phyloP scores from a whole-genome alignment of 2,329 filamentous ascomycete species.

The Phaeosphaeria sp. region DNA sequence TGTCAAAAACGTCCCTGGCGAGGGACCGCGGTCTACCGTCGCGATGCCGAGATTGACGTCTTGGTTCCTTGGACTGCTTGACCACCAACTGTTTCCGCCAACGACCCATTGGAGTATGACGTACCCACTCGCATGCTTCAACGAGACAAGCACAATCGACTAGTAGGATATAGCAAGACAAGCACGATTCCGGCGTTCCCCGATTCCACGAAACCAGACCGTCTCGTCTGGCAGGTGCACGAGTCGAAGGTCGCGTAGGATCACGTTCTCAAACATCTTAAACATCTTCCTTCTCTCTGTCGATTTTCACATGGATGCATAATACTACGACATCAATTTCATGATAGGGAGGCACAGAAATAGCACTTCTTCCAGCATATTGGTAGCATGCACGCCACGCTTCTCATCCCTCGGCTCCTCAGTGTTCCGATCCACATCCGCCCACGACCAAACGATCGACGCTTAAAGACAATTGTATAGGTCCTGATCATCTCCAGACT shows the following conservation, averaged over 20 bases:
- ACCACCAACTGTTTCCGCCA: too few relatives aligned
- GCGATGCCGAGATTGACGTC: neutral
- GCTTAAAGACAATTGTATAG: constrained; percentile 1
- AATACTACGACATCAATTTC: neutral
- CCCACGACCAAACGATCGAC: neutral
- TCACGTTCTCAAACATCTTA: neutral
- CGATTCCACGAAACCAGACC: neutral
- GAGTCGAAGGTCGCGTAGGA: neutral
- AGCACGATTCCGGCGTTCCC: neutral
- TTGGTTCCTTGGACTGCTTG: too few relatives aligned
- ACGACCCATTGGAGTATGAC: neutral
- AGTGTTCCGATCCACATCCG: constrained; percentile 5
- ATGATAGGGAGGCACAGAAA: neutral
- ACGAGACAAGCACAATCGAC: neutral
- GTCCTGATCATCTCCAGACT: constrained; percentile 1
- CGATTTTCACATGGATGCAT: too few relatives aligned
- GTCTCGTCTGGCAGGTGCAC: neutral
- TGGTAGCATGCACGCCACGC: neutral
- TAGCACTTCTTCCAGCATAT: neutral
- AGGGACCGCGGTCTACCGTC: neutral
- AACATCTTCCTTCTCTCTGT: neutral
- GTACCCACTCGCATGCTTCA: neutral
- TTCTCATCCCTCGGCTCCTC: neutral
- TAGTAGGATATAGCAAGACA: neutral
- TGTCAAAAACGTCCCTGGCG: constrained; percentile 1